Evolutionary conservation across 768 basidiomycete species (phyloP).

Genomic region (Paxillus involutus): DNA sequence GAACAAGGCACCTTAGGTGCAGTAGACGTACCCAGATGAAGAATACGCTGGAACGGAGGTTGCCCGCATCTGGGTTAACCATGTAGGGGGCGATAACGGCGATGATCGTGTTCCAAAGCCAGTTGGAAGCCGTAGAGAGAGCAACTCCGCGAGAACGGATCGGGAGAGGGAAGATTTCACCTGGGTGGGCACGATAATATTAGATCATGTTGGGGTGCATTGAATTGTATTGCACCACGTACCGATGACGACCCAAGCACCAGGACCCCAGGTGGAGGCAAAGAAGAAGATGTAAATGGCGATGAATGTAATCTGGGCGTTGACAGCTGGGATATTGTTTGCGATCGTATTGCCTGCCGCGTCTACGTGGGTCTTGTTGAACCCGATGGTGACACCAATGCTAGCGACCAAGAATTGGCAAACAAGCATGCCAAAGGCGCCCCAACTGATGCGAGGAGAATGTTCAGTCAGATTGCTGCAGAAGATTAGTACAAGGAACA

Average conservation of each 20-base stretch:
- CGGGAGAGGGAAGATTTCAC: conserved; percentile 82
- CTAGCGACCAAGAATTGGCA: conserved; percentile 85
- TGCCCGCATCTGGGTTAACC: conserved; percentile 38
- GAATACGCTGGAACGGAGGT: conserved; percentile 75
- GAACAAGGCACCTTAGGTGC: conserved; percentile 9
- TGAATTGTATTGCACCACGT: background rate
- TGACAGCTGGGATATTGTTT: conserved; percentile 53
- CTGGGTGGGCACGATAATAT: conserved; percentile 47
- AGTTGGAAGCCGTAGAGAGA: conserved; percentile 69
- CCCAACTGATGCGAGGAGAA: conserved; percentile 36
- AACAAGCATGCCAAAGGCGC: conserved; percentile 79
- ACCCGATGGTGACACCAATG: conserved; percentile 49
- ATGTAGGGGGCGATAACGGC: conserved; percentile 42
- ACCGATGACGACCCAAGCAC: conserved; percentile 45
- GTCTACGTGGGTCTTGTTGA: conserved; percentile 29
- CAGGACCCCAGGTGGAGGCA: conserved; percentile 69
- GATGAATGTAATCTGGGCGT: conserved; percentile 58
- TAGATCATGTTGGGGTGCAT: background rate
- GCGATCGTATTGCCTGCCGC: conserved; percentile 6
- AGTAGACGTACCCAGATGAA: conserved; percentile 66
- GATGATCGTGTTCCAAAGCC: conserved; percentile 71
- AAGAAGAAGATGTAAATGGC: conserved; percentile 47
- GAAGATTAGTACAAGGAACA: background rate
- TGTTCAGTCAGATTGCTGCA: background rate
- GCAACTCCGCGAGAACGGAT: conserved; percentile 84